These are phyloP conservation scores for Bonia amplexicaulis DNA, from an alignment of 176 grass and related monocot species.

Conservation along the genomic window DNA sequence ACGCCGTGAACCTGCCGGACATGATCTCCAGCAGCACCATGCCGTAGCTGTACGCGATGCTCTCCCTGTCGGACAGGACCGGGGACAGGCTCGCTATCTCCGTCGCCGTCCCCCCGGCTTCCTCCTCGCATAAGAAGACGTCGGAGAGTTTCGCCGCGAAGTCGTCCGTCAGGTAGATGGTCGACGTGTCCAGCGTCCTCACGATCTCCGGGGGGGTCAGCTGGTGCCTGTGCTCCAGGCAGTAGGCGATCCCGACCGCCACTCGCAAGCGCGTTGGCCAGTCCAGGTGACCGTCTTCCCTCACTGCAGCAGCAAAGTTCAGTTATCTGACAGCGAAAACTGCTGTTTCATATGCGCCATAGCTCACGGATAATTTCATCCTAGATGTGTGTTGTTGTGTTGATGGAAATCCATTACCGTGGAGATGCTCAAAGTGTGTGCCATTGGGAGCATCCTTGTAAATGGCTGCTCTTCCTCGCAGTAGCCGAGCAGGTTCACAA, in stretches of 20 bases:
- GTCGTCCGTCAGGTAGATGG: constrained; percentile 79
- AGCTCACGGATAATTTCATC: neutral
- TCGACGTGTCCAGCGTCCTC: constrained; percentile 57
- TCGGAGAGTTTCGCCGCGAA: constrained; percentile 85
- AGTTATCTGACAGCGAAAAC: neutral
- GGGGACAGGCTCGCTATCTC: constrained; percentile 17
- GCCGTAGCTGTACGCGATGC: constrained; percentile 76
- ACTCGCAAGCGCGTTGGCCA: constrained; percentile 67
- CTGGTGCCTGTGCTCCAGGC: constrained; percentile 87
- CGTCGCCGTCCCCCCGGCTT: neutral
- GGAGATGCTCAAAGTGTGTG: constrained; percentile 87
- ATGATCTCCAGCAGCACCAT: constrained; percentile 85
- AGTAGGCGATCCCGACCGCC: constrained; percentile 72
- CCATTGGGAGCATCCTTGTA: constrained; percentile 87
- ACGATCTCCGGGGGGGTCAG: constrained; percentile 62
- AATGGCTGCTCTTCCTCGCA: constrained; percentile 81
- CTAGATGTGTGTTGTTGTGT: too few species aligned
- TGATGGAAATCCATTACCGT: constrained; percentile 35
- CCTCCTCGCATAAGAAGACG: constrained; percentile 52
- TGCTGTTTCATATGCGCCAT: too few species aligned
- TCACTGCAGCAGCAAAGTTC: constrained; percentile 27
- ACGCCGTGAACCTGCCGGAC: constrained; percentile 55
- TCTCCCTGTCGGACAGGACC: constrained; percentile 19
- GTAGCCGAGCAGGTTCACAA: constrained; percentile 85
- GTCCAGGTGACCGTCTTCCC: constrained; percentile 72